Base-by-base conservation (phyloP, 2,329 filamentous ascomycete species). In the Blastomyces percursus region DNA sequence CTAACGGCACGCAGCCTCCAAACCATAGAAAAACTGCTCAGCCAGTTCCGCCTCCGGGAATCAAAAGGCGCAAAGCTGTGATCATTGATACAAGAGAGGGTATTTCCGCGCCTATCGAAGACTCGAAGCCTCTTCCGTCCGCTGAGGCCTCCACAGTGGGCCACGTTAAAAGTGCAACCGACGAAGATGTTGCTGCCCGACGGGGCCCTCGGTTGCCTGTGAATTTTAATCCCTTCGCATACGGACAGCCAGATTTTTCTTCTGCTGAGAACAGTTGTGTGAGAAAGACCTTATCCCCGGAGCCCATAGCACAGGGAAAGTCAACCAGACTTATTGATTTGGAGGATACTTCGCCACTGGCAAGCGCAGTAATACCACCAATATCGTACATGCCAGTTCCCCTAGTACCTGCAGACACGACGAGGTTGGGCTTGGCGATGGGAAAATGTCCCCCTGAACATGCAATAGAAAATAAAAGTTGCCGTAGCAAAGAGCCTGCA, bases 1-100 rank as follows among this genome's bases (percentile, higher is more conserved):
- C 57, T 35, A 64, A 56, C 54, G 63, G 14, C 56, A 40, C 54
- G 14, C 46, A 27, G 16, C 54, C 54, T 12, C 35, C 60, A 50
- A 57, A 66, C 40, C 59, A 62, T 58, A 38, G 60, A 40, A 60
- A 52, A 1, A 60, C 61, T 5, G 21, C 44, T 55, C 59, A 55
- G 11, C 30, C 56, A 9, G 59, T 42, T 9, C 30, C 19, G 14
- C 42, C 48, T 40, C 59, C 46, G 19, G 59, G 59, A 11, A 61
- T 61, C 9, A 61, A 56, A 35, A 56, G n/a, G 16, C 38, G 61
- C 9, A 59, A 42, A 14, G 54, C 54, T 4, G n/a, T 60, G 3
- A 3, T 42, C 11, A 42, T 57, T 1, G 12, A 19, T 48, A 19
- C 24, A 48, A 19, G 35, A 11, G 42, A 16, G 6, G 7, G 2